A percentile compares a stretch with the other conserved stretches of the same genome.
These are phyloP conservation scores for Magnusiomyces ingens DNA, from an alignment of 1,139 yeast genomes.

Conservation along the genomic window DNA sequence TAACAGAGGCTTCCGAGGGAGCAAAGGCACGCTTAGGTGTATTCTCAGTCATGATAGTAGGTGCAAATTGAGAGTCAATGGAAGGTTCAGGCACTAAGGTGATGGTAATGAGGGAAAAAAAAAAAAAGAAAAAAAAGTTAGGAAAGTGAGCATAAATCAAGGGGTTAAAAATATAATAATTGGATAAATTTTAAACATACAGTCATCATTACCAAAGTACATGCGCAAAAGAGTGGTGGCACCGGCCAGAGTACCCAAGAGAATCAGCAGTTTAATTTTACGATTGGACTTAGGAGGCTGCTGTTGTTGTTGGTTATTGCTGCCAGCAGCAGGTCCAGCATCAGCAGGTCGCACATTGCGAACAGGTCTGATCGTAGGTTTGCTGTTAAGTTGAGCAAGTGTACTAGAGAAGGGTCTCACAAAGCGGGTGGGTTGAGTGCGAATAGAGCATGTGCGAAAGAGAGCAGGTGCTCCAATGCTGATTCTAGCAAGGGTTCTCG, in stretches of 20 bases:
- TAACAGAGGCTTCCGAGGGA: conserved; percentile 61
- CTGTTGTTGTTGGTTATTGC: conserved; percentile 4
- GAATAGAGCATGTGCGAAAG: background rate
- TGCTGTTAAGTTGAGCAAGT: background rate
- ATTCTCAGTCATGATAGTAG: background rate
- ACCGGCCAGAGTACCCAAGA: conserved; percentile 12
- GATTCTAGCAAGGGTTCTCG: too few relatives aligned
- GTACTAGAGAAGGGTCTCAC: background rate
- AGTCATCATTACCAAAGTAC: conserved; percentile 5
- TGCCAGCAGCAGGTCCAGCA: background rate
- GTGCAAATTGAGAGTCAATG: conserved; percentile 11
- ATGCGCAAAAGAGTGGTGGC: conserved; percentile 12
- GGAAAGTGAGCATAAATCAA: conserved; percentile 1
- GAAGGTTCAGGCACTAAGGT: conserved; percentile 14
- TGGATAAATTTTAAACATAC: conserved; percentile 7
- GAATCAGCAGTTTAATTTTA: conserved; percentile 8
- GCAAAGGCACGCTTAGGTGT: conserved; percentile 45
- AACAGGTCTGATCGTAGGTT: conserved; percentile 1
- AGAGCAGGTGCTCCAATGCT: background rate
- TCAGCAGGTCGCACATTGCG: conserved; percentile 4
- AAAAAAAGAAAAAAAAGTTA: background rate
- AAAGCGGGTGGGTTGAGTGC: background rate
- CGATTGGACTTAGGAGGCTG: background rate
- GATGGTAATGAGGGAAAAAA: background rate
- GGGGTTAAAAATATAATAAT: background rate